Conservation (phyloP, 768 basidiomycete genomes). For the Suillus alpinus region DNA sequence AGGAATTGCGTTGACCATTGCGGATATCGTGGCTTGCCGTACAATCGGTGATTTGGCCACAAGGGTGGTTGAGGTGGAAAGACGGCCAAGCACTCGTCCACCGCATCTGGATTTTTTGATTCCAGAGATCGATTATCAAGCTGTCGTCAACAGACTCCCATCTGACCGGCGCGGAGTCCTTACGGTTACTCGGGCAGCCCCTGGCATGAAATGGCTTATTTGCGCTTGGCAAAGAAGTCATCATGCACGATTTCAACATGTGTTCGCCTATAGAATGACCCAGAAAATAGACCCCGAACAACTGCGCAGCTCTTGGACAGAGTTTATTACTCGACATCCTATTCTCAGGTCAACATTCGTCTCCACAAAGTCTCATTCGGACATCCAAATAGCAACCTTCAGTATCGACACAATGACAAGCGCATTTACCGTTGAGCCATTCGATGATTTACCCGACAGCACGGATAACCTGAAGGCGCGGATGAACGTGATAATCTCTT, state of each 20-base stretch:
- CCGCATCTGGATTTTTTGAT: slow-evolving; percentile 1
- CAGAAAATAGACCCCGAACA: slow-evolving; percentile 24
- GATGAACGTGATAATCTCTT: slow-evolving; percentile 22
- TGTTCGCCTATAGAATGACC: slow-evolving; percentile 39
- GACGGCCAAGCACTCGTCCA: neutral
- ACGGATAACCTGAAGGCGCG: slow-evolving; percentile 2
- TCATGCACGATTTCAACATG: slow-evolving; percentile 41
- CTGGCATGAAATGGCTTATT: slow-evolving; percentile 37
- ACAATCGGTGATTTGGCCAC: slow-evolving; percentile 31
- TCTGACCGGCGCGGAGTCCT: slow-evolving; percentile 11
- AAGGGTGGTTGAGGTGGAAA: slow-evolving; percentile 6
- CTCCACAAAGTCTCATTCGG: slow-evolving; percentile 11
- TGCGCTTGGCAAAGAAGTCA: slow-evolving; percentile 44
- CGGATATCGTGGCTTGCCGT: slow-evolving; percentile 40
- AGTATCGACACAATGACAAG: slow-evolving; percentile 12
- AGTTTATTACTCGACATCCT: slow-evolving; percentile 33
- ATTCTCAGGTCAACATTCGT: slow-evolving; percentile 45
- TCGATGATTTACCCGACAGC: slow-evolving; percentile 10
- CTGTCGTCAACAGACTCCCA: slow-evolving; percentile 16
- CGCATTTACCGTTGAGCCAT: slow-evolving; percentile 6
- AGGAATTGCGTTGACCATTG: slow-evolving; percentile 33
- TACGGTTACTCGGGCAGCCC: slow-evolving; percentile 19
- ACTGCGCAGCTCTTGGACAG: slow-evolving; percentile 36
- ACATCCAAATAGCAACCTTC: slow-evolving; percentile 26
- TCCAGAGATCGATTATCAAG: slow-evolving; percentile 12